Percentiles rank a stretch among this genome's conserved stretches.
phyloP scores from a whole-genome alignment of 2,329 filamentous ascomycete genomes.

The Chaetomiaceae sp. region DNA sequence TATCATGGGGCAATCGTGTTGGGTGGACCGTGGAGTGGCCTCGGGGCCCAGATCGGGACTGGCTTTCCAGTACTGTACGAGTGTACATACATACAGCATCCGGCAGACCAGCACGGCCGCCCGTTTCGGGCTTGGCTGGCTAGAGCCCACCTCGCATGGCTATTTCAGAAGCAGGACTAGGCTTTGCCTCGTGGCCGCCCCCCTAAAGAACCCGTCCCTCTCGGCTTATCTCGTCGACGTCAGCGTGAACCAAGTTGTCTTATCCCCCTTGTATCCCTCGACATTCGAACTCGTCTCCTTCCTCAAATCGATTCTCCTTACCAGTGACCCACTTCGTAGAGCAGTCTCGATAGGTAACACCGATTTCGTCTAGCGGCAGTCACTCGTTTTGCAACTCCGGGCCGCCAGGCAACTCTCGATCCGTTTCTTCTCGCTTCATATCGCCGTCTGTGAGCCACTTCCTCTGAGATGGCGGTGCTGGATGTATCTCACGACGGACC shows the following conservation, averaged over 20 bases:
- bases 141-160: too few species aligned
- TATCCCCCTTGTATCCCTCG: background rate
- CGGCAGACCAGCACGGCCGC: too few species aligned
- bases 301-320: background rate
- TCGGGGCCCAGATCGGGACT: too few species aligned
- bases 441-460: background rate
- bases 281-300: background rate
- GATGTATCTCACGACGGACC: conserved; percentile 32
- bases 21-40: conserved; percentile 2
- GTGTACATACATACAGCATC: too few species aligned
- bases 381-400: background rate
- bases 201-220: background rate
- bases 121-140: too few species aligned
- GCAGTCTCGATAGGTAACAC: background rate
- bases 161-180: too few species aligned
- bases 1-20: conserved; percentile 2
- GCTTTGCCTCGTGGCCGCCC: background rate
- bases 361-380: background rate
- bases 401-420: background rate
- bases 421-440: background rate
- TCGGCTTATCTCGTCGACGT: conserved; percentile 2
- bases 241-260: background rate
- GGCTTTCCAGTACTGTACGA: too few species aligned
- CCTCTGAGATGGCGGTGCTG: conserved; percentile 31
- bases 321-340: background rate